A percentile compares a stretch with the other conserved stretches of the same genome.
Conservation (phyloP, 2,329 filamentous ascomycete species). For the Monilinia vaccinii-corymbosi region DNA sequence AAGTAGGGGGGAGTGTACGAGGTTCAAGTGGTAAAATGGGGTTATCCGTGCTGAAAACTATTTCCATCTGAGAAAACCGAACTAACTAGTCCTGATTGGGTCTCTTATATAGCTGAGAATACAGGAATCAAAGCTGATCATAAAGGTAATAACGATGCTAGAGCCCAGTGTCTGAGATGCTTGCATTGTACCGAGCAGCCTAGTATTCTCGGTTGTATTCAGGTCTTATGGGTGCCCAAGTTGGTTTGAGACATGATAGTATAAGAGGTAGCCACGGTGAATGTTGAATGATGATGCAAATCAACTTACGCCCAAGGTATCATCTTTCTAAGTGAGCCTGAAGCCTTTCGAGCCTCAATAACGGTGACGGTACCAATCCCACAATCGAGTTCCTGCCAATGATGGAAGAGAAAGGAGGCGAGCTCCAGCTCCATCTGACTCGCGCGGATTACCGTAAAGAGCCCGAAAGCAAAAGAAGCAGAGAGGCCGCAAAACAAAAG, state of each 20-base stretch:
- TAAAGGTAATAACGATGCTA: background rate
- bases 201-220: too few relatives aligned
- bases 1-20: background rate
- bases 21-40: background rate
- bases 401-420: background rate
- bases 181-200: too few relatives aligned
- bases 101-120: background rate
- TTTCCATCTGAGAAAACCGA: background rate
- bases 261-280: too few relatives aligned
- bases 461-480: background rate
- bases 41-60: background rate
- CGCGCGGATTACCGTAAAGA: background rate
- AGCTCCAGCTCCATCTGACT: background rate
- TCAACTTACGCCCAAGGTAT: background rate
- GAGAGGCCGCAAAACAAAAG: background rate
- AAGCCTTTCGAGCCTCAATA: background rate
- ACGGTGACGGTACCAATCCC: background rate
- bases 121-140: background rate
- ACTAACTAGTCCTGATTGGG: background rate
- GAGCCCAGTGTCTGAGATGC: too few relatives aligned
- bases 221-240: too few relatives aligned
- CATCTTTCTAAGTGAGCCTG: background rate
- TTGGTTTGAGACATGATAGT: too few relatives aligned
- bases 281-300: background rate
- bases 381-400: background rate